phyloP scores from a whole-genome alignment of 768 basidiomycete species.

The Agaricus subrufescens region DNA sequence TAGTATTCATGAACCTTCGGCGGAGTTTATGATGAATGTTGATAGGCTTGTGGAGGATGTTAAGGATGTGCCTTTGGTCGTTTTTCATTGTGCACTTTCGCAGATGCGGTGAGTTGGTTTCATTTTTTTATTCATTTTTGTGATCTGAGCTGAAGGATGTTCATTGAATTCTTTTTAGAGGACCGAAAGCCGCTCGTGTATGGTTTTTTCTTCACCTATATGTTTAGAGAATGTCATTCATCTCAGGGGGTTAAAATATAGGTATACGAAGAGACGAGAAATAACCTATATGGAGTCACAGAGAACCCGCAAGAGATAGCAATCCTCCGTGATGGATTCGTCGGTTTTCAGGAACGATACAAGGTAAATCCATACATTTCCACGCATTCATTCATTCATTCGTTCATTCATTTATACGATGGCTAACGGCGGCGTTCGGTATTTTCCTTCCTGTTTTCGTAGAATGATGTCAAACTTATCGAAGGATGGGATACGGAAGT shows the following conservation, averaged over 20 bases:
- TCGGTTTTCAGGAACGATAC: slow-evolving; percentile 63
- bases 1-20: slow-evolving; percentile 58
- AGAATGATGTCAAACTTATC: slow-evolving; percentile 66
- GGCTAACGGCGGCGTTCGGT: neutral
- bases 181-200: slow-evolving; percentile 76
- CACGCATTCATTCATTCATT: neutral
- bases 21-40: slow-evolving; percentile 51
- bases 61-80: slow-evolving; percentile 54
- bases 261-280: slow-evolving; percentile 67
- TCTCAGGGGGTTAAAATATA: slow-evolving; percentile 18
- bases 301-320: slow-evolving; percentile 49
- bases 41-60: slow-evolving; percentile 55
- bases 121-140: neutral
- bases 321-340: slow-evolving; percentile 71
- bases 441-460: neutral
- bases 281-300: slow-evolving; percentile 37
- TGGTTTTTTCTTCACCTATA: slow-evolving; percentile 11
- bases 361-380: slow-evolving; percentile 36
- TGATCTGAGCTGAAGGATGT: slow-evolving; percentile 7
- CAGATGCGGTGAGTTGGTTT: slow-evolving; percentile 63
- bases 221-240: neutral
- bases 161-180: slow-evolving; percentile 33
- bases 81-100: slow-evolving; percentile 79
- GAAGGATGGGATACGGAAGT: slow-evolving; percentile 73
- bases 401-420: neutral